These are phyloP conservation scores for Lactarius akahatsu DNA, from an alignment of 768 basidiomycete species.

Conservation along the genomic window DNA sequence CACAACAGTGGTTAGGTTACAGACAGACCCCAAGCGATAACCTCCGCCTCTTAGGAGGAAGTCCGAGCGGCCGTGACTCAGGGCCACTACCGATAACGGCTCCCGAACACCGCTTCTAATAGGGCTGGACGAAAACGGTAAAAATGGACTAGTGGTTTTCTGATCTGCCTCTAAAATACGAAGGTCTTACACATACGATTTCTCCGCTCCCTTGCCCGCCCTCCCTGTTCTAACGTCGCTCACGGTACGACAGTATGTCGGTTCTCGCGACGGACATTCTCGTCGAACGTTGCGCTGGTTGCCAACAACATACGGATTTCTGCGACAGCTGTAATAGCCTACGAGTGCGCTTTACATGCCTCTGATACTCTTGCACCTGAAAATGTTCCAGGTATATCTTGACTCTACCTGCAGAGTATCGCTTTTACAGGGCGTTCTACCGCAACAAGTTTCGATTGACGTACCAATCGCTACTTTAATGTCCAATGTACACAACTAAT, in stretches of 20 bases:
- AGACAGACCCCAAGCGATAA: neutral
- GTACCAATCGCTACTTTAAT: neutral
- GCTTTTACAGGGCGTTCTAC: slow-evolving; percentile 17
- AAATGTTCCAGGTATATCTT: slow-evolving; percentile 13
- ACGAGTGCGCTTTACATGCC: slow-evolving; percentile 9
- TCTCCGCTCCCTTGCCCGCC: neutral
- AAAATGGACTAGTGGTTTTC: neutral
- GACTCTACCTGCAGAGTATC: slow-evolving; percentile 25
- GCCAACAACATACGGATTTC: slow-evolving; percentile 18
- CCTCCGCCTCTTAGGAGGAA: neutral
- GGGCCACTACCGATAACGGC: neutral
- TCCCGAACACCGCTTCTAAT: no score
- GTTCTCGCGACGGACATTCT: neutral
- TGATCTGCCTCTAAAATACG: neutral
- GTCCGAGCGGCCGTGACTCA: neutral
- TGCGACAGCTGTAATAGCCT: slow-evolving; percentile 11
- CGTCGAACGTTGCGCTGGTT: neutral
- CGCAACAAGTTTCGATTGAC: neutral
- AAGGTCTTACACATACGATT: neutral
- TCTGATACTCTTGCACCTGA: neutral
- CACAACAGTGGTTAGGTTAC: neutral
- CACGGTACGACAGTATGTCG: neutral
- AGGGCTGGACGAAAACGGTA: neutral
- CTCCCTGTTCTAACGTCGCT: neutral
- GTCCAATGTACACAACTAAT: neutral